phyloP scores from a whole-genome alignment of 208 protist species.

The Trypanosoma congolense region DNA sequence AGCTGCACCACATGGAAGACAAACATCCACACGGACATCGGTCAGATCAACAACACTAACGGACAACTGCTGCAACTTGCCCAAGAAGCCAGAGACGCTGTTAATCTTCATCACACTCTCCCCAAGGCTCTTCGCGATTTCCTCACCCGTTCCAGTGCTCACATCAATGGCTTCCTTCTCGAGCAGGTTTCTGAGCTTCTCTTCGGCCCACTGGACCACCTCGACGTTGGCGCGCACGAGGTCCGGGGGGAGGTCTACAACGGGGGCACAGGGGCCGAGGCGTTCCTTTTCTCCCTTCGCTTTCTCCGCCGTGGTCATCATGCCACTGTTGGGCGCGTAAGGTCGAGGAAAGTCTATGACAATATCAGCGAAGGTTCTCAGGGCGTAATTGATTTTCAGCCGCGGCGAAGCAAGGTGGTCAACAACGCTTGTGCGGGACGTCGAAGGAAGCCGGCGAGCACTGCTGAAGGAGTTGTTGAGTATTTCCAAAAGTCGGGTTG shows the following conservation, averaged over 20 bases:
- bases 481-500: slow-evolving; percentile 50
- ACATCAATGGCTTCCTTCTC: slow-evolving; percentile 1
- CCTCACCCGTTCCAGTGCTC: slow-evolving; percentile 3
- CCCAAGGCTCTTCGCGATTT: slow-evolving; percentile 1
- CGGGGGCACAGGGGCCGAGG: slow-evolving; percentile 34
- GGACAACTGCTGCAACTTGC: slow-evolving; percentile 4
- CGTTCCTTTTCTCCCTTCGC: slow-evolving; percentile 20
- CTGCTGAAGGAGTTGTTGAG: slow-evolving; percentile 57
- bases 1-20: not conserved
- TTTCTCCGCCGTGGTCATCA: slow-evolving; percentile 36
- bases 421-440: slow-evolving; percentile 37
- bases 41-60: slow-evolving; percentile 11
- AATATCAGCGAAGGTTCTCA: slow-evolving; percentile 58
- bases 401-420: slow-evolving; percentile 59
- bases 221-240: slow-evolving; percentile 33
- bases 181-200: slow-evolving; percentile 17
- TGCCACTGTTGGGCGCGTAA: slow-evolving; percentile 32
- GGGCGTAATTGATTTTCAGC: slow-evolving; percentile 49
- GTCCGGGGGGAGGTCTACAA: slow-evolving; percentile 44
- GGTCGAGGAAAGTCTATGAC: slow-evolving; percentile 57
- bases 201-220: slow-evolving; percentile 19
- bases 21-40: not conserved
- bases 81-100: slow-evolving; percentile 1
- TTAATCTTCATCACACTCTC: not conserved
- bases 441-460: slow-evolving; percentile 39